phyloP scores from a whole-genome alignment of 306 rosid species.

The Prunus persica region Prunus_persica_NCBIv2 NC_034010.1:25458501-25459000 shows the following conservation, averaged over 20 bases:
- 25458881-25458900: slow-evolving; percentile 58
- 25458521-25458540: background rate
- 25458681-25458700: no score
- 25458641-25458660: slow-evolving; percentile 8
- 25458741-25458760: slow-evolving; percentile 71
- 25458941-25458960: slow-evolving; percentile 17
- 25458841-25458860: slow-evolving; percentile 33
- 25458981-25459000: slow-evolving; percentile 16
- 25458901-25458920: slow-evolving; percentile 70
- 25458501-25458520: background rate
- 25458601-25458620: background rate
- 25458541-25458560: background rate
- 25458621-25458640: background rate
- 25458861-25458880: slow-evolving; percentile 41
- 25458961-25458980: slow-evolving; percentile 11
- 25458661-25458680: background rate
- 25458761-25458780: slow-evolving; percentile 31
- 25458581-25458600: background rate
- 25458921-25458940: slow-evolving; percentile 28
- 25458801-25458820: slow-evolving; percentile 15
- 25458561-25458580: background rate
- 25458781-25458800: slow-evolving; percentile 22
- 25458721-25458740: slow-evolving; percentile 94
- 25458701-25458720: slow-evolving; percentile 13
- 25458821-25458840: slow-evolving; percentile 23